A percentile compares a stretch with the other conserved stretches of the same genome.
These are phyloP conservation scores for Alternaria angustiovoidea DNA, from an alignment of 2,329 filamentous ascomycete species.

Conservation along the genomic window DNA sequence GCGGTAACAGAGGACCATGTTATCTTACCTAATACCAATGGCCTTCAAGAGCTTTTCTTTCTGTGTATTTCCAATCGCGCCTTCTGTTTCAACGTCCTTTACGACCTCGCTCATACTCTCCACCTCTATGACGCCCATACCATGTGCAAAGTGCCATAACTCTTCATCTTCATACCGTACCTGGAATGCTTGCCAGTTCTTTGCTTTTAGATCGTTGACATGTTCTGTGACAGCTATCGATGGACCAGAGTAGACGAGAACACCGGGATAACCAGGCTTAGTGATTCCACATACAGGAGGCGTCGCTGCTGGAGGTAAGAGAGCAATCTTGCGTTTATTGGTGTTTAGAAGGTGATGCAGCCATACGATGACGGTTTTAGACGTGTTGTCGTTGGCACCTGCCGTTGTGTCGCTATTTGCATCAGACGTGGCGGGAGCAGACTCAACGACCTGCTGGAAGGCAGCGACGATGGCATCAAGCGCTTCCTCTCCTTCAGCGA, in stretches of 20 bases:
- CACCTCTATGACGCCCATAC: conserved; percentile 52
- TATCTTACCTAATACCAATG: conserved; percentile 44
- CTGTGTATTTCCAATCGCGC: conserved; percentile 11
- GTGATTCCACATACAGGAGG: conserved; percentile 52
- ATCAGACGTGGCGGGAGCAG: background rate
- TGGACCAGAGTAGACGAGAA: conserved; percentile 55
- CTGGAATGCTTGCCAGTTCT: conserved; percentile 59
- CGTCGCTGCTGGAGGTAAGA: conserved; percentile 40
- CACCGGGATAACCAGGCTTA: conserved; percentile 58
- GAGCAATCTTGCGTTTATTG: conserved; percentile 56
- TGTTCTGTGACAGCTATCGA: conserved; percentile 50
- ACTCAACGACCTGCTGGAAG: conserved; percentile 43
- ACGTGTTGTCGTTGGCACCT: background rate
- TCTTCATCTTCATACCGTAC: conserved; percentile 52
- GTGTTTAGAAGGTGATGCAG: conserved; percentile 58
- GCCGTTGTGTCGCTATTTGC: background rate
- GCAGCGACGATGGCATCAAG: conserved; percentile 53
- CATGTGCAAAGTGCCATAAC: conserved; percentile 53
- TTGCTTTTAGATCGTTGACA: conserved; percentile 52
- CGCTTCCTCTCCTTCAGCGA: conserved; percentile 53
- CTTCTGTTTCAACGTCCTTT: conserved; percentile 39
- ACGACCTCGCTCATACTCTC: conserved; percentile 57
- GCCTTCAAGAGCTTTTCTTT: conserved; percentile 46
- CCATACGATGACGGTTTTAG: conserved; percentile 56
- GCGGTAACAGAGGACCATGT: background rate